Evolutionary conservation across 805 yeast species (phyloP).

Genomic region (Candida arabinofermentans): DNA sequence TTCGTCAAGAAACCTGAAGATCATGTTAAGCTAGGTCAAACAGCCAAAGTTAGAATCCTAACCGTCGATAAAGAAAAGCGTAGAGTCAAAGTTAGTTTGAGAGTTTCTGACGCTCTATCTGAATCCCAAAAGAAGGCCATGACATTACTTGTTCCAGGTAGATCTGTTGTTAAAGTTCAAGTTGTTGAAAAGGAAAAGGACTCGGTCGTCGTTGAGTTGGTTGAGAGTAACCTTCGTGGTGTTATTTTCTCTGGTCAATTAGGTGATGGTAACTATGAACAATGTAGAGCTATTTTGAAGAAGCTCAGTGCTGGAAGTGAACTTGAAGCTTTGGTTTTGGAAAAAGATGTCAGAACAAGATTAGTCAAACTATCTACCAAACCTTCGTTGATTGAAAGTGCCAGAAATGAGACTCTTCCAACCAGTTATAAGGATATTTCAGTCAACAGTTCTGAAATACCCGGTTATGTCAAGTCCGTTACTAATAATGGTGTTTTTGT

Average conservation of each 20-base stretch:
- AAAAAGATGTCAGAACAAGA: constrained; percentile 58
- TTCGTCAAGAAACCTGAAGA: constrained; percentile 75
- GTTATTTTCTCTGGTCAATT: constrained; percentile 71
- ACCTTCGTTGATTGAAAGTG: constrained; percentile 61
- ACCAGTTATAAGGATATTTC: constrained; percentile 52
- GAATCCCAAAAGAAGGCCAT: constrained; percentile 44
- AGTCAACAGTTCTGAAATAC: constrained; percentile 42
- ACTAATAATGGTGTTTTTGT: constrained; percentile 83
- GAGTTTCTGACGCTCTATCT: constrained; percentile 53
- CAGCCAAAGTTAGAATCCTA: constrained; percentile 66
- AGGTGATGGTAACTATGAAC: constrained; percentile 71
- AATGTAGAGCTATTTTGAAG: constrained; percentile 63
- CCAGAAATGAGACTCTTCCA: constrained; percentile 54
- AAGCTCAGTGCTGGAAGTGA: constrained; percentile 57
- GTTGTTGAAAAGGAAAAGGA: constrained; percentile 77
- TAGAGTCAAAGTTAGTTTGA: constrained; percentile 69
- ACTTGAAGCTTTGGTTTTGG: constrained; percentile 59
- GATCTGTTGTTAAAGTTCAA: constrained; percentile 51
- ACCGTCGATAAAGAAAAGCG: constrained; percentile 48
- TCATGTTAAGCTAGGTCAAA: constrained; percentile 78
- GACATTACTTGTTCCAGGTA: constrained; percentile 52
- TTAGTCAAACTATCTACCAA: constrained; percentile 63
- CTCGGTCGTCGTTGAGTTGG: constrained; percentile 60
- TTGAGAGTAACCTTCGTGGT: constrained; percentile 55
- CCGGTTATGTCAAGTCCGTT: constrained; percentile 75